Percentiles rank a stretch among this genome's conserved stretches.
Conservation (phyloP, 2,329 filamentous ascomycete species). For the Aspergillus sp. region DNA sequence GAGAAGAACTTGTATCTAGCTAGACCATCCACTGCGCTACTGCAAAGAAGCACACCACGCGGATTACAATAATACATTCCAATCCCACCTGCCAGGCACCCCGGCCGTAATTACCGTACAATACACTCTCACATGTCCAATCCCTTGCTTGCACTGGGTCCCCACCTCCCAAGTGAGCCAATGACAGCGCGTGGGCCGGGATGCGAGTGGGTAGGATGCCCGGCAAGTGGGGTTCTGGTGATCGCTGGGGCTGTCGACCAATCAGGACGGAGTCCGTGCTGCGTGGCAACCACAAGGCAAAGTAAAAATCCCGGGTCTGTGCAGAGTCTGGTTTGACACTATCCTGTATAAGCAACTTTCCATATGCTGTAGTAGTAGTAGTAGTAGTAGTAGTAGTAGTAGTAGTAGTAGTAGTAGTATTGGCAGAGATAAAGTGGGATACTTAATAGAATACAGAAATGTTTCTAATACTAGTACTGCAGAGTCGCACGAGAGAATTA, state of each 20-base stretch:
- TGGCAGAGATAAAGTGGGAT: background rate
- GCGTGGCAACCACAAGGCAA: background rate
- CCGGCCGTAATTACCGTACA: too few species aligned
- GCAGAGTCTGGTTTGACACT: background rate
- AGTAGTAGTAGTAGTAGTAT: background rate
- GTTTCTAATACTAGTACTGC: background rate
- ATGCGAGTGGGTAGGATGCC: background rate
- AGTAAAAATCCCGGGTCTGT: background rate
- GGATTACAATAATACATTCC: background rate
- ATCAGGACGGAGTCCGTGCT: conserved; percentile 1
- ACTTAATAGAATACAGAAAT: background rate
- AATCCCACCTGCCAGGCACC: background rate
- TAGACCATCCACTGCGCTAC: too few species aligned
- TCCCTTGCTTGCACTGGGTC: too few species aligned
- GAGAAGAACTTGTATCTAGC: too few species aligned
- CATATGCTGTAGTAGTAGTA: background rate
- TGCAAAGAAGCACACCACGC: too few species aligned
- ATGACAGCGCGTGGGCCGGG: too few species aligned
- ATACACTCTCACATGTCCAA: too few species aligned
- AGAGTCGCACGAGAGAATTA: conserved; percentile 3
- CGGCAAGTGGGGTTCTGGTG: background rate
- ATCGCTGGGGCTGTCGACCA: background rate
- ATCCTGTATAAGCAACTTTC: background rate
- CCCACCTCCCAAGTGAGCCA: too few species aligned
- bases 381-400: background rate